These are phyloP conservation scores for Trichophyton simii DNA, from an alignment of 2,329 filamentous ascomycete species.

Conservation along the genomic window DNA sequence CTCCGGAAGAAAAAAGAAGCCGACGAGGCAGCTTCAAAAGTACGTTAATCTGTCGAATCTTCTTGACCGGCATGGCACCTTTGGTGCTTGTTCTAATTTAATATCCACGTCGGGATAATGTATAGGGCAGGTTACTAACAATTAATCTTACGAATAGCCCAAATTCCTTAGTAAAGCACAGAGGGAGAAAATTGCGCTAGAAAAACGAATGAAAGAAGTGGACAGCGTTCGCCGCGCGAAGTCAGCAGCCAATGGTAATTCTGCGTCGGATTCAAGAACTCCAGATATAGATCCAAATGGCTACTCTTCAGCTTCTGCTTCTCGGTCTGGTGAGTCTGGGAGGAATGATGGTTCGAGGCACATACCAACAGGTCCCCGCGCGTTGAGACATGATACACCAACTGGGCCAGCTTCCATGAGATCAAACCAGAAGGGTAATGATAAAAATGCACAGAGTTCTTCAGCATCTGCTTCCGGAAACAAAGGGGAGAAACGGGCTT, in stretches of 20 bases:
- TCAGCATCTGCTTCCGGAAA: slow-evolving; percentile 16
- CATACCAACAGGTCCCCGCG: slow-evolving; percentile 60
- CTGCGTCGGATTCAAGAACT: slow-evolving; percentile 10
- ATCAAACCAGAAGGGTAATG: slow-evolving; percentile 30
- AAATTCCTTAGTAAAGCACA: slow-evolving; percentile 77
- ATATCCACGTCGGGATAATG: neutral
- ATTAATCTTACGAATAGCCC: slow-evolving; percentile 38
- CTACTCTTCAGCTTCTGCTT: slow-evolving; percentile 3
- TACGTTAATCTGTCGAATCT: slow-evolving; percentile 23
- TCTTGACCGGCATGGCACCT: neutral
- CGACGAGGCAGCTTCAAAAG: slow-evolving; percentile 69
- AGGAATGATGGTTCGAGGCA: slow-evolving; percentile 19
- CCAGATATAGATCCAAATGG: slow-evolving; percentile 7
- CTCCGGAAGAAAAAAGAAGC: slow-evolving; percentile 74
- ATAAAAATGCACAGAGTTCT: slow-evolving; percentile 35
- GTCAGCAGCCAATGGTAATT: slow-evolving; percentile 17
- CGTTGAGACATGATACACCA: slow-evolving; percentile 45
- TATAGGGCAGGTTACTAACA: slow-evolving; percentile 11
- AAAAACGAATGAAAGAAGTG: slow-evolving; percentile 62
- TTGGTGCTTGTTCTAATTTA: neutral
- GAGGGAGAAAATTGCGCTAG: slow-evolving; percentile 64
- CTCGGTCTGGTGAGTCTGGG: slow-evolving; percentile 13
- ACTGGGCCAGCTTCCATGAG: slow-evolving; percentile 42
- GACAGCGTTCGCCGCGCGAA: slow-evolving; percentile 44
- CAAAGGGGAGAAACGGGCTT: slow-evolving; percentile 32